Percentiles rank a stretch among this genome's conserved stretches.
Conservation (phyloP, 352 stramenopile species). For the Elongisporangium undulatum region DNA sequence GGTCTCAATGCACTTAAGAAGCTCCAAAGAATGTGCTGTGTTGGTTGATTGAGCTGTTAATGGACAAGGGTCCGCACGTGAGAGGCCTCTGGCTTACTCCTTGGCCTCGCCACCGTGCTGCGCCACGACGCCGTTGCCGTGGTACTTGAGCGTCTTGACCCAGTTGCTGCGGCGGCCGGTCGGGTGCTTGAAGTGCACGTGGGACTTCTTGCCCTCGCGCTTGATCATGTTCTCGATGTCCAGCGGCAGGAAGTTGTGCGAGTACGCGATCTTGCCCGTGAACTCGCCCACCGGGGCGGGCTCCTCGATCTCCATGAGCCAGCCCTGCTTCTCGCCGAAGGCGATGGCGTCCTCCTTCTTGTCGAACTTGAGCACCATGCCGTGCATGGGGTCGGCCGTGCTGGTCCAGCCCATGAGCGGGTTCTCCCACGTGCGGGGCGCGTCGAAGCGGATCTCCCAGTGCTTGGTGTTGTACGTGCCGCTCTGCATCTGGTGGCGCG, state of each 20-base stretch:
- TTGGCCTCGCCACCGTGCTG: slow-evolving; percentile 81
- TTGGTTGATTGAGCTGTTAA: slow-evolving; percentile 5
- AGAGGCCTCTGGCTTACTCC: slow-evolving; percentile 21
- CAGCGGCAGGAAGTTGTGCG: slow-evolving; percentile 82
- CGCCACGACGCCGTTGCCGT: slow-evolving; percentile 69
- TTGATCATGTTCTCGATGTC: slow-evolving; percentile 75
- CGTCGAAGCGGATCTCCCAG: slow-evolving; percentile 82
- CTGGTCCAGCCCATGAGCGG: slow-evolving; percentile 94
- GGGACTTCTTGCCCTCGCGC: slow-evolving; percentile 74
- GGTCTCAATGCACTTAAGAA: slow-evolving; percentile 1
- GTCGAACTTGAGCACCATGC: slow-evolving; percentile 85
- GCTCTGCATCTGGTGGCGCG: slow-evolving; percentile 85
- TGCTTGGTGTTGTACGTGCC: slow-evolving; percentile 77
- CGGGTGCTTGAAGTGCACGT: slow-evolving; percentile 72
- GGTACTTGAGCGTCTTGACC: slow-evolving; percentile 88
- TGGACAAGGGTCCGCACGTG: slow-evolving; percentile 8
- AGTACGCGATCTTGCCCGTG: slow-evolving; percentile 79
- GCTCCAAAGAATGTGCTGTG: slow-evolving; percentile 18
- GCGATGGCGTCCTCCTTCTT: slow-evolving; percentile 79
- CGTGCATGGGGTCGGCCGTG: slow-evolving; percentile 84
- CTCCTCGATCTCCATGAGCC: slow-evolving; percentile 80
- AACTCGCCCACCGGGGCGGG: slow-evolving; percentile 68
- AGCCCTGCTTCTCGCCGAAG: slow-evolving; percentile 85
- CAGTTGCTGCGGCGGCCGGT: slow-evolving; percentile 78
- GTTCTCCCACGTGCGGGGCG: slow-evolving; percentile 86